Evolutionary conservation across 495 filamentous ascomycete species (phyloP), one percentile per base, ranked within the genome.

Genomic region (Pyronema domesticum): DNA sequence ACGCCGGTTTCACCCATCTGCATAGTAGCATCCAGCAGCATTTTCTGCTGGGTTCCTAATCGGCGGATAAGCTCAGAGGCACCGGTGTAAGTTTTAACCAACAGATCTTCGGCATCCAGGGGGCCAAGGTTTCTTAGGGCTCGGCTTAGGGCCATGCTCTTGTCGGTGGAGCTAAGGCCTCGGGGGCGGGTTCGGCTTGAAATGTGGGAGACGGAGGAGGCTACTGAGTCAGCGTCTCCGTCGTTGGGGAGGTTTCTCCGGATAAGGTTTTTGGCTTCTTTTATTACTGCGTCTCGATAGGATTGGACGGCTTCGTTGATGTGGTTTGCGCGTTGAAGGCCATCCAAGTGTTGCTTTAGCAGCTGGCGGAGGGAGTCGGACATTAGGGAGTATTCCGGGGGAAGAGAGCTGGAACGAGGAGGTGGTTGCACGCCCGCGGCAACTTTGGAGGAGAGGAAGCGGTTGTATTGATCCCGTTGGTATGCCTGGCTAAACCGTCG

Each of bases 21-120:
- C 62, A 88, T 95, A 1, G 88, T 94, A 36, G 95, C 84, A 65
- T 99, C 91, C 14, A 99, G 73, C n/a, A 99, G 69, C 15, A 96
- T 80, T 67, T 99, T 99, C 17, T 89, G 84, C 61, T 99, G 91
- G 3, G 87, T 85, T 37, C 83, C 81, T 9, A 96, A 69, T 62
- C 91, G 76, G 52, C 91, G 75, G 52, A 96, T 66, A 0, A 85
- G 82, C 65, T 99, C 91, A 17, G 89, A 82, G 19, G 95, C 82
- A 5, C 83, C 78, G 4, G 85, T 80, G 64, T 95, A 99, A 14
- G 93, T 81, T 39, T 77, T 82, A 15, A 79, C 73, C 7, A 95
- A 73, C 59, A 96, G 76, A n/a, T 78, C 74, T 69, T 99, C 91
- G 0, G 91, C 85, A 68, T 88, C 86, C 15, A 80, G 78, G 1